These are phyloP conservation scores for Populus hybrid DNA, from an alignment of 441 rosid genomes.

Conservation along the genomic window DNA sequence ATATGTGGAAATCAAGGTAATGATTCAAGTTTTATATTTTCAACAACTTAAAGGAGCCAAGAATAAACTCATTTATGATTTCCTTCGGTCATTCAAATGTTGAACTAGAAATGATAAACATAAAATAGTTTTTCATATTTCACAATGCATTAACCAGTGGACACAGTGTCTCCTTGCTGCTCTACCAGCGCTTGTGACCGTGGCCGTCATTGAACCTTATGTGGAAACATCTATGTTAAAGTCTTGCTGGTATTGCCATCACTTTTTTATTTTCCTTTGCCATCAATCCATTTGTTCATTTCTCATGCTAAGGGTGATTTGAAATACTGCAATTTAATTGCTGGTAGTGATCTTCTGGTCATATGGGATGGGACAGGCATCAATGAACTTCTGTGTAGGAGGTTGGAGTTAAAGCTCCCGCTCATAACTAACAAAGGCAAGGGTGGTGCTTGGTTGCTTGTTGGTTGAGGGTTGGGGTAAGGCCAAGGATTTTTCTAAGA, in stretches of 20 bases:
- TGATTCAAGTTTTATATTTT: background rate
- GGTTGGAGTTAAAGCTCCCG: background rate
- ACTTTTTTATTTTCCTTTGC: too few species aligned
- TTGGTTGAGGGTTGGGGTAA: background rate
- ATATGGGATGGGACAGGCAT: too few species aligned
- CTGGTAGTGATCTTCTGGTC: background rate
- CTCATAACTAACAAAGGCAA: background rate
- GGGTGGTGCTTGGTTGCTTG: background rate
- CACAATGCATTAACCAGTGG: background rate
- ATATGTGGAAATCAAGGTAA: slow-evolving; percentile 59
- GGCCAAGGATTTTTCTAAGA: background rate
- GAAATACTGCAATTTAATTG: background rate
- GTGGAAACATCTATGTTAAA: background rate
- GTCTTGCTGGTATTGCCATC: background rate
- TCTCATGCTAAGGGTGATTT: background rate
- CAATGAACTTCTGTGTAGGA: too few species aligned
- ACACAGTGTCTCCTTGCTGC: background rate
- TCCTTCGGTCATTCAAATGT: background rate
- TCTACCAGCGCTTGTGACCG: background rate
- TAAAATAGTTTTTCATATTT: background rate
- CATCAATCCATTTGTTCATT: background rate
- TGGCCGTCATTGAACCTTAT: background rate
- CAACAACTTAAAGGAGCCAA: background rate
- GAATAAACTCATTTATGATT: background rate
- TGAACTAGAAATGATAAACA: background rate